phyloP scores from a whole-genome alignment of 441 rosid species.

The Sinapis alba region DNA sequence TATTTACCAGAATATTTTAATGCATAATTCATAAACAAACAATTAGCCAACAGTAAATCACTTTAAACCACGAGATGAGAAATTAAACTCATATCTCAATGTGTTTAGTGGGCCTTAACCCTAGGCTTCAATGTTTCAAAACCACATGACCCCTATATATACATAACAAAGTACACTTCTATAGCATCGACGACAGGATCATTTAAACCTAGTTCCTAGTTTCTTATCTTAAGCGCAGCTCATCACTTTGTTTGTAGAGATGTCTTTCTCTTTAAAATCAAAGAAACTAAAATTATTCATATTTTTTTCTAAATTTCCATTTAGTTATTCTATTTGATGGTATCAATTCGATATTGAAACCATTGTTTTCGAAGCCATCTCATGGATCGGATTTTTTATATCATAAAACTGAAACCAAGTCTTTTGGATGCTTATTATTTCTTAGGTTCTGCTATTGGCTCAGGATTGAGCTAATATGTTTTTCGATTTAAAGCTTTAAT shows the following conservation, averaged over 20 bases:
- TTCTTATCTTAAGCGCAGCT: background rate
- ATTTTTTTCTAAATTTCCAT: background rate
- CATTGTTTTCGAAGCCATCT: background rate
- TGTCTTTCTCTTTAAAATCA: background rate
- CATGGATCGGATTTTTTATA: background rate
- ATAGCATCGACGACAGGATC: conserved; percentile 1
- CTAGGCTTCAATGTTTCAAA: conserved; percentile 14
- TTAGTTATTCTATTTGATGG: background rate
- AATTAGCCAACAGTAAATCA: background rate
- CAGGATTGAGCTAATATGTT: background rate
- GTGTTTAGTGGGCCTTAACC: conserved; percentile 11
- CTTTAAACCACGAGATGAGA: background rate
- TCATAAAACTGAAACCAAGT: background rate
- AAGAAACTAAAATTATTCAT: background rate
- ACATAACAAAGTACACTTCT: background rate
- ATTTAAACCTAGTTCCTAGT: background rate
- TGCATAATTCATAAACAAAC: background rate
- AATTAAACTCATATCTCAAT: background rate
- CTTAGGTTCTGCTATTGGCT: background rate
- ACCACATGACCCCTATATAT: conserved; percentile 6
- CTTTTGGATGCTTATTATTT: background rate
- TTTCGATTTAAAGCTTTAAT: background rate
- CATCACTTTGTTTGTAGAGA: background rate
- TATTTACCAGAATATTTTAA: background rate
- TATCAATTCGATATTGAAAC: background rate